phyloP scores from a whole-genome alignment of 345 rosid genomes.

The Camelina sativa region DNA sequence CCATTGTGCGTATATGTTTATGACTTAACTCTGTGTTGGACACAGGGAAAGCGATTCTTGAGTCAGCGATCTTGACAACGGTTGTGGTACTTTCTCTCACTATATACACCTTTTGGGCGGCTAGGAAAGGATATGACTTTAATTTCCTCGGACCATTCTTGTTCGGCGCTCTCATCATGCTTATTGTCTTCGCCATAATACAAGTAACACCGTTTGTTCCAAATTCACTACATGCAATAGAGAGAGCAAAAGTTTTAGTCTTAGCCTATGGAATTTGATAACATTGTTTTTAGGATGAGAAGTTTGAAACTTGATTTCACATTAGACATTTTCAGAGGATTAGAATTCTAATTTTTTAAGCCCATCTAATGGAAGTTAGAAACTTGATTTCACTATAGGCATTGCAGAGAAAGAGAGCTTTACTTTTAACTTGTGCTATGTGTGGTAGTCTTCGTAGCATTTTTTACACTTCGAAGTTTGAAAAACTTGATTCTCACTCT shows the following conservation, averaged over 20 bases:
- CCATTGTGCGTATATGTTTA: not conserved
- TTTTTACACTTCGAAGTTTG: not conserved
- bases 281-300: not conserved
- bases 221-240: not conserved
- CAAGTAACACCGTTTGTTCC: slow-evolving; percentile 19
- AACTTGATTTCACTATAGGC: not conserved
- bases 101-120: slow-evolving; percentile 87
- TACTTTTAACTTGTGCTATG: not conserved
- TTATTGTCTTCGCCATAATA: slow-evolving; percentile 29
- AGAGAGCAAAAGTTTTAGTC: not conserved
- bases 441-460: not conserved
- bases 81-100: slow-evolving; percentile 73
- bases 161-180: slow-evolving; percentile 55
- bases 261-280: not conserved
- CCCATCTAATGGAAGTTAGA: not conserved
- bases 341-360: not conserved
- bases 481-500: not conserved
- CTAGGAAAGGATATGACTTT: slow-evolving; percentile 75
- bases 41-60: slow-evolving; percentile 83
- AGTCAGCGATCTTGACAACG: slow-evolving; percentile 70
- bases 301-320: not conserved
- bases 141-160: slow-evolving; percentile 82
- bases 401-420: not conserved
- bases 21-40: slow-evolving; percentile 2
- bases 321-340: not conserved